phyloP scores from a whole-genome alignment of 352 stramenopile species.

The Nothophytophthora sp. region DNA sequence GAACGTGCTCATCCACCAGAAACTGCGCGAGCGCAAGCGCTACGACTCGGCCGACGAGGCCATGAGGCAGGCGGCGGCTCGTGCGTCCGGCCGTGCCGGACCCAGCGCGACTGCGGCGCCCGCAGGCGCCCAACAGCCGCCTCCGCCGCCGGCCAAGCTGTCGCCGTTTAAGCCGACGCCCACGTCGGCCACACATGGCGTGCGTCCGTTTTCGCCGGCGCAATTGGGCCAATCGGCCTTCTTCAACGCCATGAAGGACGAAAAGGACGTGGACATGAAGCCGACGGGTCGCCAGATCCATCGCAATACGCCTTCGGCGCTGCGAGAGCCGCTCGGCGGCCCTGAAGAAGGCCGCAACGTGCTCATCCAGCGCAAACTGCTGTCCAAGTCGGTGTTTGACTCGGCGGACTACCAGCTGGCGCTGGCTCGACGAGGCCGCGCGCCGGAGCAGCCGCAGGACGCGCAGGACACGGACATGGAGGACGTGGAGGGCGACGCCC shows the following conservation, averaged over 20 bases:
- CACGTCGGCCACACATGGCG: not conserved
- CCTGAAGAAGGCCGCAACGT: slow-evolving; percentile 59
- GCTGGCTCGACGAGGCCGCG: slow-evolving; percentile 13
- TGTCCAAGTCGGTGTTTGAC: slow-evolving; percentile 72
- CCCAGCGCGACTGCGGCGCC: too few relatives aligned
- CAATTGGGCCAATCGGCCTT: slow-evolving; percentile 46
- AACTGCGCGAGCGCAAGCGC: slow-evolving; percentile 73
- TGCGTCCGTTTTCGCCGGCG: slow-evolving; percentile 30
- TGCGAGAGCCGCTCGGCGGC: slow-evolving; percentile 24
- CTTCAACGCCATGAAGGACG: slow-evolving; percentile 39
- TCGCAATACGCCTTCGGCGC: slow-evolving; percentile 1
- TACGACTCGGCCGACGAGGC: slow-evolving; percentile 87
- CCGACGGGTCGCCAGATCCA: slow-evolving; percentile 23
- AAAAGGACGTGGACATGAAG: slow-evolving; percentile 24
- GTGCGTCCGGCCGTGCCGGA: slow-evolving; percentile 3
- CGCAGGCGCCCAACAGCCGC: too few relatives aligned
- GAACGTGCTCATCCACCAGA: slow-evolving; percentile 75
- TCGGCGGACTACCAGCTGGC: slow-evolving; percentile 80
- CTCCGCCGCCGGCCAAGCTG: not conserved
- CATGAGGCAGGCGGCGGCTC: slow-evolving; percentile 53
- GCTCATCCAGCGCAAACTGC: slow-evolving; percentile 72
- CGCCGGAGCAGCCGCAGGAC: not conserved
- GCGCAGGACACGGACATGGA: slow-evolving; percentile 36
- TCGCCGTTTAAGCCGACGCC: not conserved
- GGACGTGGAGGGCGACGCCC: slow-evolving; percentile 16